Evolutionary conservation across 257 asterid genomes (phyloP), one percentile per base, ranked within the genome.

Genomic region (Nyctanthes arbortristis): DNA sequence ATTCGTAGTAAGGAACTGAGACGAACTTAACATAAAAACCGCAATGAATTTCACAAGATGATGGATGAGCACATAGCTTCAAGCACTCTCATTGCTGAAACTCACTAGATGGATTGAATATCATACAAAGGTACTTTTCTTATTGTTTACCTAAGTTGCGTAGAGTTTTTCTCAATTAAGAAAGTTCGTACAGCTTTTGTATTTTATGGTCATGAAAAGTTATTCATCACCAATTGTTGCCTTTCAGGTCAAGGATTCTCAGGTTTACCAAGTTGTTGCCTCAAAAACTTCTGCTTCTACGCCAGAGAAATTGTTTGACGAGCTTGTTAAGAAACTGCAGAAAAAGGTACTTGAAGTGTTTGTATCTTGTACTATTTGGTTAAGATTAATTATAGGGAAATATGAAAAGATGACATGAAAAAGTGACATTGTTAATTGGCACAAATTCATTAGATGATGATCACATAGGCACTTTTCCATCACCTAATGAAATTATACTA

Each of bases 41-140:
- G 97, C 54, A 96, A 93, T 84, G 90, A 90, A 25, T 93, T 87
- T 76, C 96, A 97, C 69, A 77, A 71, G 77, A 82, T 90, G 93
- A 71, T 93, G 96, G 97, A 87, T 69, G 93, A 85, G 67, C 94
- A 93, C 83, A 81, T 88, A 66, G 83, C 92, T 79, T 83, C 72
- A 40, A 96, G 97, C 66, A 79, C 72, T 75, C 82, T 93, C 75
- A 90, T 88, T 43, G 98, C 98, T 16, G 90, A 85, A 85, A 88
- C 97, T 70, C 71, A 59, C 65, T n/a, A n/a, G n/a, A n/a, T 93
- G 98, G 98, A 87, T 92, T 16, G 96, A 90, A 73, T 93, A 93
- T 79, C 88, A 93, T 76, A 90, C 73, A 69, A 84, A 77, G 82
- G 98, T 88, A 86, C 49, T 7, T 18, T 65, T 67, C 14, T 57